Evolutionary conservation across 768 basidiomycete species (phyloP), one percentile per base, ranked within the genome.

Genomic region (Naganishia randhawae): DNA sequence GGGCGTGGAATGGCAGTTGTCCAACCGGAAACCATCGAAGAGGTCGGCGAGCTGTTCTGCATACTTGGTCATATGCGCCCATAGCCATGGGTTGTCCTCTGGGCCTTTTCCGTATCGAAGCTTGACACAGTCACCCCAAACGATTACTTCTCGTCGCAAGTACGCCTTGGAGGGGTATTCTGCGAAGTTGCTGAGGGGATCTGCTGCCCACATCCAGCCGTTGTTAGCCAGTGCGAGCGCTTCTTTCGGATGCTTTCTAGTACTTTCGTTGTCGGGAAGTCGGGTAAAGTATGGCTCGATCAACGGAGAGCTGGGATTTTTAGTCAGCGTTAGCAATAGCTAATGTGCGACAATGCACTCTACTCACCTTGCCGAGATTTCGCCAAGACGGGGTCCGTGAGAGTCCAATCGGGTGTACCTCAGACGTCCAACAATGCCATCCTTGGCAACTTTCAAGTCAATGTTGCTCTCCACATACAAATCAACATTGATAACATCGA

Each of bases 1-100:
- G 16, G 96, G 96, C 0, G 96, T 99, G 3, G 95, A 98, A 81
- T 99, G 95, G 71, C 92, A 96, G 77, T 99, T 99, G 81, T 99
- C 96, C 73, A 99, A 89, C 32, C 96, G 86, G 85, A 99, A 99
- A 11, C 96, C 96, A 69, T 97, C 89, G 76, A 97, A 99, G 9
- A 85, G 85, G 42, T 81, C 82, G 0, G 95, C 96, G 31, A 98
- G 87, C 10, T 84, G 83, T 55, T 84, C 84, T 66, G 93, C 90
- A 73, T 99, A 98, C 63, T 83, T 81, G 13, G 84, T 88, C 87
- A 98, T 97, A 80, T 92, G 88, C 37, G 85, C 77, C 96, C 96
- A 99, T 50, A 98, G 82, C 91, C 91, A 97, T 0, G 92, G 92
- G 78, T 94, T 96, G 71, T 88, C 88, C 0, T 84, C 82, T 1